Conservation (phyloP, 1,284 basidiomycete species). For the Puccinia hordei region DNA sequence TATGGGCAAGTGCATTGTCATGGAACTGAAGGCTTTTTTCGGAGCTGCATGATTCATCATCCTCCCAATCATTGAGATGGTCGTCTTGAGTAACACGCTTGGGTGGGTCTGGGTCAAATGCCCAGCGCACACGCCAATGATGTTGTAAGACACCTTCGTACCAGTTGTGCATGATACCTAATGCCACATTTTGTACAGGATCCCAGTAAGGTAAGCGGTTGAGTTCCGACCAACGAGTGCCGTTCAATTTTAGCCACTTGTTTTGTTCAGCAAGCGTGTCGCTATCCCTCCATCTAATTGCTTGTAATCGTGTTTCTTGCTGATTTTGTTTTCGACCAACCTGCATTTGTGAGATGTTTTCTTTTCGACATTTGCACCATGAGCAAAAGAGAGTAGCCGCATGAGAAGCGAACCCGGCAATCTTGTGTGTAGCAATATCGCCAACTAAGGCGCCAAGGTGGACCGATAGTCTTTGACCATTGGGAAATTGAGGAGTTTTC, state of each 20-base stretch:
- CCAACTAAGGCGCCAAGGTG: slow-evolving; percentile 27
- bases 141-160: too few relatives aligned
- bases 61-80: neutral
- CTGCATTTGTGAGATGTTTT: neutral
- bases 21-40: neutral
- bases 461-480: neutral
- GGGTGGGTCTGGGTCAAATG: slow-evolving; percentile 1
- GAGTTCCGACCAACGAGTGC: slow-evolving; percentile 26
- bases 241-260: neutral
- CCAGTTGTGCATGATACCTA: too few relatives aligned
- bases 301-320: neutral
- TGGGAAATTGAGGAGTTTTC: neutral
- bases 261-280: too few relatives aligned
- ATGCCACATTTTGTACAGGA: slow-evolving; percentile 1
- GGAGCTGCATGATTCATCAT: neutral
- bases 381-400: slow-evolving; percentile 24
- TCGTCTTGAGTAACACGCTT: neutral
- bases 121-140: too few relatives aligned
- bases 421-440: slow-evolving; percentile 28
- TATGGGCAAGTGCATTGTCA: neutral
- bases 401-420: slow-evolving; percentile 29
- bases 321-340: neutral
- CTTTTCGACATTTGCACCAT: slow-evolving; percentile 9
- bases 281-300: neutral
- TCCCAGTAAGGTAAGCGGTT: slow-evolving; percentile 12